Evolutionary conservation across 768 basidiomycete species (phyloP), one percentile per base, ranked within the genome.

Genomic region (Tricholoma sp.): DNA sequence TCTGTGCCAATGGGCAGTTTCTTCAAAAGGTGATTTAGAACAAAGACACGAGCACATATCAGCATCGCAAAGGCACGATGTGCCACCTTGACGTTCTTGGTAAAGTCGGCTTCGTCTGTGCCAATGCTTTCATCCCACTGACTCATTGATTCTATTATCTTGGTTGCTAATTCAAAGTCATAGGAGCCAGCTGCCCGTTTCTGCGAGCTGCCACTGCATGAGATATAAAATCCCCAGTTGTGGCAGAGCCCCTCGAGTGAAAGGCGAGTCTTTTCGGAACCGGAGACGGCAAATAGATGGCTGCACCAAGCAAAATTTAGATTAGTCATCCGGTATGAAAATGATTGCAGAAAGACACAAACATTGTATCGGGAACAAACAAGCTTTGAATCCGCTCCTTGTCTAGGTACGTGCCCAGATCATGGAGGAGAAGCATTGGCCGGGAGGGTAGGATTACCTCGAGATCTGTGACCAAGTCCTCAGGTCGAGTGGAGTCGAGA

Each of bases 121-220:
- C 13, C 34, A 11, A 11, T 36, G 34, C 34, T 36, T 36, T 4
- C 37, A 54, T 59, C 50, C 58, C 58, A 56, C 20, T 33, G 12
- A 53, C 18, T 59, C 58, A 59, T 51, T 12, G 1, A 2, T 49
- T 49, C 13, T 8, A 49, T 29, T 33, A 49, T 49, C 32, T 49
- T 28, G 13, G 48, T 49, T 33, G 51, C 58, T 7, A 39, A 31
- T 17, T 34, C 17, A 52, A 56, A 59, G 58, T 59, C 58, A 49
- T 15, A 4, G 42, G 58, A 59, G 42, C 58, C 55, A 39, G 48
- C 6, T 33, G 48, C 3, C 15, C 13, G 28, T 6, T 17, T 33
- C n/a, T 33, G 48, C 18, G 41, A 42, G 41, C n/a, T 17, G 28
- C 28, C n/a, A 17, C 28, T 11, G 48, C 48, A 84, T 74, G 73